Evolutionary conservation across 2,329 filamentous ascomycete genomes (phyloP).

Genomic region (Aurifilum marmelostoma): DNA sequence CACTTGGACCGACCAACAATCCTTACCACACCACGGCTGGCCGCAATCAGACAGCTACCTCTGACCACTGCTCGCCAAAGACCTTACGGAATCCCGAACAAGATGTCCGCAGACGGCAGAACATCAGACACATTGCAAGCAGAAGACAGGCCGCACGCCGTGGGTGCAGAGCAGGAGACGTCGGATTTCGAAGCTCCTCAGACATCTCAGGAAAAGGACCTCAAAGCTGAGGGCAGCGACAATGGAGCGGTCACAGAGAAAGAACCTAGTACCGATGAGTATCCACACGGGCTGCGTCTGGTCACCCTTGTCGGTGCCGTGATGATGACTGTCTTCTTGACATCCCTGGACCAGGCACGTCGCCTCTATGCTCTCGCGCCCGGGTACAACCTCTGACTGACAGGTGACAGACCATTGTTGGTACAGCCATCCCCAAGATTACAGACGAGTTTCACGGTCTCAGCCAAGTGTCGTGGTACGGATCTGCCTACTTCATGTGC

Average conservation of each 20-base stretch:
- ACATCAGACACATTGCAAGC: not conserved
- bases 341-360: slow-evolving; percentile 14
- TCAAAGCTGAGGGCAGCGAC: not conserved
- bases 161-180: not conserved
- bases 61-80: too few species aligned
- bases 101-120: not conserved
- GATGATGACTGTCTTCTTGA: slow-evolving; percentile 12
- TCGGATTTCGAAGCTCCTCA: not conserved
- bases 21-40: too few species aligned
- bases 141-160: not conserved
- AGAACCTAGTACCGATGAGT: not conserved
- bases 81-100: not conserved
- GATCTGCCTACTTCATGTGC: slow-evolving; percentile 19
- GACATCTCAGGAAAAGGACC: not conserved
- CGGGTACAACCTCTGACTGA: not conserved
- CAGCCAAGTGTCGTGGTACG: slow-evolving; percentile 21
- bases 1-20: not conserved
- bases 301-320: slow-evolving; percentile 3
- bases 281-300: not conserved
- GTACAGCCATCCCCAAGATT: slow-evolving; percentile 23
- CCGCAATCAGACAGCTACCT: not conserved
- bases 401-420: slow-evolving; percentile 17
- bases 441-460: slow-evolving; percentile 21
- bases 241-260: not conserved
- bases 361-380: not conserved